These are phyloP conservation scores for Borovskyia barvae DNA, from an alignment of 208 protist species.

Conservation along the genomic window DNA sequence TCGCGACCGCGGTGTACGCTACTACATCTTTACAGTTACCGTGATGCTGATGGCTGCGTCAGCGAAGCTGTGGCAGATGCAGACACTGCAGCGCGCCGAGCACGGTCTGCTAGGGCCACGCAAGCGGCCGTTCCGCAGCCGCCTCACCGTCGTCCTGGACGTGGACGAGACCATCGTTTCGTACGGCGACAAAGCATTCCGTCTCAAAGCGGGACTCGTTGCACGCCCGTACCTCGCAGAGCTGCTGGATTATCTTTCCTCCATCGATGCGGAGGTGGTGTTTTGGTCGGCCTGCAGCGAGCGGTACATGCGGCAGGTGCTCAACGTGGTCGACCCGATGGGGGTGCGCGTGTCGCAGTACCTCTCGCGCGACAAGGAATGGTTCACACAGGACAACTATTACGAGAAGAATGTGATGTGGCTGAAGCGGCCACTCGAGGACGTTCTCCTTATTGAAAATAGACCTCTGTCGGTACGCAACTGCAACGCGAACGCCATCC, in stretches of 20 bases:
- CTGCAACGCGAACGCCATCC: constrained; percentile 86
- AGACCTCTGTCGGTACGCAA: constrained; percentile 75
- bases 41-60: constrained; percentile 41
- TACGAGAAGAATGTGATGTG: constrained; percentile 90
- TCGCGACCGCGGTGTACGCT: constrained; percentile 63
- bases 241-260: constrained; percentile 83
- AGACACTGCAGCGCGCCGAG: constrained; percentile 39
- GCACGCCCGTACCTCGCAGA: constrained; percentile 80
- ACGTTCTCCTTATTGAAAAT: constrained; percentile 88
- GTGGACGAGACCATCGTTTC: constrained; percentile 90
- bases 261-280: constrained; percentile 88
- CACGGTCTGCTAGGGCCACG: constrained; percentile 76
- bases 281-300: constrained; percentile 85
- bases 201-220: constrained; percentile 79
- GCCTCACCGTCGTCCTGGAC: constrained; percentile 83
- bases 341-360: constrained; percentile 79
- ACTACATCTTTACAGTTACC: constrained; percentile 78
- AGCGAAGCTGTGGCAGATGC: constrained; percentile 65
- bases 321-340: constrained; percentile 77
- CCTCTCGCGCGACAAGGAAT: constrained; percentile 62
- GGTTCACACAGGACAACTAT: constrained; percentile 83
- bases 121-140: constrained; percentile 77
- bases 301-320: constrained; percentile 86
- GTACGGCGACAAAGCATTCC: constrained; percentile 91
- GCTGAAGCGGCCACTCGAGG: constrained; percentile 75